Evolutionary conservation across 2,329 filamentous ascomycete genomes (phyloP), one percentile per base, ranked within the genome.

Genomic region (Furcasterigmium furcatum): DNA sequence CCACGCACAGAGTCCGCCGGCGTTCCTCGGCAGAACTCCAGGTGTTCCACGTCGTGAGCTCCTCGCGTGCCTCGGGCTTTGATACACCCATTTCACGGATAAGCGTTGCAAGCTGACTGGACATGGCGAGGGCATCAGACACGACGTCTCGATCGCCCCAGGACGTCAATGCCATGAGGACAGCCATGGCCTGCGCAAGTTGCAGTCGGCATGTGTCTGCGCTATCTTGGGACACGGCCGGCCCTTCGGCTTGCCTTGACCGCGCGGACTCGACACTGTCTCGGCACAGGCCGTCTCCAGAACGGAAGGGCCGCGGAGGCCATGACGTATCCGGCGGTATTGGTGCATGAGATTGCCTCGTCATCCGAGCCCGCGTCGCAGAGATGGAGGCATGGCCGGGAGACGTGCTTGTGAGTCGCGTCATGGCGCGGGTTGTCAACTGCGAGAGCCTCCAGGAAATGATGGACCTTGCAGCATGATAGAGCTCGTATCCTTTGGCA

Each of bases 61-160:
- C 29, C 2, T 48, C 47, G 4, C 36, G 21, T 3, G 47, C 38
- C 9, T 34, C 16, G n/a, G n/a, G n/a, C 2, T 22, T 9, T 18
- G 56, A 52, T 7, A 77, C 64, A 3, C 74, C 73, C 47, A 79
- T 71, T 43, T 81, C 77, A 22, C 78, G 68, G 8, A 80, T 71
- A 4, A 81, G 66, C 24, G 73, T 73, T 5, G 76, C 75, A 32
- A 82, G 60, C 20, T 78, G 73, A 46, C 76, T 79, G 52, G 79
- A 76, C 32, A 82, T 71, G 2, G 74, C 74, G 22, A 81, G 66
- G 12, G 78, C 77, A 55, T 82, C 77, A 44, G 74, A 68, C n/a
- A 79, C 59, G 9, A 81, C 68, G 44, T 78, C 75, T 18, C 72
- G 73, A 50, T 80, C 79, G 44, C 77, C 76, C 78, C 79, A 82